phyloP scores from a whole-genome alignment of 1,284 basidiomycete genomes.

The Phellopilus nigrolimitatus region DNA sequence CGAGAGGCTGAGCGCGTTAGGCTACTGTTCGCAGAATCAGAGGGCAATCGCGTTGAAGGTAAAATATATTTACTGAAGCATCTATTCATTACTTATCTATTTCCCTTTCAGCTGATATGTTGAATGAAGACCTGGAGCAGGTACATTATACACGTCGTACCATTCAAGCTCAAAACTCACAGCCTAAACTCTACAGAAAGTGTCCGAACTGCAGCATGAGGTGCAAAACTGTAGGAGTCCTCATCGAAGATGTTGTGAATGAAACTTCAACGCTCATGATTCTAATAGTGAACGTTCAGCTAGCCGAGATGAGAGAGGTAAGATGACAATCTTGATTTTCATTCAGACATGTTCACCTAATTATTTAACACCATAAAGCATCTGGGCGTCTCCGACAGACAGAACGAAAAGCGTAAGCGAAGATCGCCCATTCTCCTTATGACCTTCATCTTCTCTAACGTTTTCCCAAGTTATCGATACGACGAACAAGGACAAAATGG shows the following conservation, averaged over 20 bases:
- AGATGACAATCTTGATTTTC: too few relatives aligned
- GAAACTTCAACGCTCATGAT: neutral
- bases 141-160: neutral
- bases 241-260: neutral
- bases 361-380: neutral
- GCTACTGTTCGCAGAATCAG: slow-evolving; percentile 13
- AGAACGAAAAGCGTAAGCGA: neutral
- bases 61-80: neutral
- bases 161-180: neutral
- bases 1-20: slow-evolving; percentile 12
- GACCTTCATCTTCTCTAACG: neutral
- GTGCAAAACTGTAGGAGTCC: slow-evolving; percentile 1
- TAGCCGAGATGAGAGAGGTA: slow-evolving; percentile 6
- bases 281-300: slow-evolving; percentile 9
- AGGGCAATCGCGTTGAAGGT: slow-evolving; percentile 14
- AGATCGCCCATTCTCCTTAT: neutral
- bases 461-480: neutral
- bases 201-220: slow-evolving; percentile 2
- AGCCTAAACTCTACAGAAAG: slow-evolving; percentile 1
- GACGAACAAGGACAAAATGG: neutral
- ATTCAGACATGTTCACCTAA: neutral
- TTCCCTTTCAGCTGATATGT: slow-evolving; percentile 6
- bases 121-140: slow-evolving; percentile 10
- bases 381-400: neutral
- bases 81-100: neutral